Evolutionary conservation across 2,329 filamentous ascomycete genomes (phyloP), one percentile per base, ranked within the genome.

Genomic region (Aschersonia sp.): DNA sequence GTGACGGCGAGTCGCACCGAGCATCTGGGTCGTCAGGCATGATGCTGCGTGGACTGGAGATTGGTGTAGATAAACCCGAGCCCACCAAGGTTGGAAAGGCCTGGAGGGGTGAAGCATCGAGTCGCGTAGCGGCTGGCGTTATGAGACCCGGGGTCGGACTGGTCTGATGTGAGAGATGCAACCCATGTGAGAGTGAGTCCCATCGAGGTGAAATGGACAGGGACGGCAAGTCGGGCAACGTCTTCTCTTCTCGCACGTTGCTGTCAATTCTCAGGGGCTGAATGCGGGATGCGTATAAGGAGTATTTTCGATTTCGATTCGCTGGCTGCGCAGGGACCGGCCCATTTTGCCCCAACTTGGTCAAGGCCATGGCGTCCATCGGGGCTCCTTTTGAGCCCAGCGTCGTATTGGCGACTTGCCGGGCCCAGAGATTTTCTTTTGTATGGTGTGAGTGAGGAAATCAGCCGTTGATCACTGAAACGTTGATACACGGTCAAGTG

Each of bases 151-250:
- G 45, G 4, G 45, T 46, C 29, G 52, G 44, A 43, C 45, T 47
- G 40, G 30, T 53, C 38, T 46, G 47, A 31, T 49, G 47, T 6
- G 58, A 51, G 32, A 61, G 43, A 45, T 56, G 61, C 45, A 58
- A 51, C 28, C 58, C 53, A 48, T 62, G 56, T 7, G 59, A 55
- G 40, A 62, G 52, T 30, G 62, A 63, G 52, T 74, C 73, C 72
- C 73, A 77, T 53, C 72, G 61, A 48, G 64, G 64, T 20, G 63
- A 65, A 30, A 64, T 53, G 43, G 66, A 29, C 30, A 44, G 30
- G 9, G 64, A 57, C 43, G 65, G 62, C 10, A 61, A 52, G 46
- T 63, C 60, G 38, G 57, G 56, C 41, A 58, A 31, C 42, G 49
- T 44, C 28, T 44, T 20, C 41, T 48, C 32, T 30, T 53, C 47